Conservation (phyloP, 192 early-diverging fungal species). For the Rhizophagus clarus region DNA sequence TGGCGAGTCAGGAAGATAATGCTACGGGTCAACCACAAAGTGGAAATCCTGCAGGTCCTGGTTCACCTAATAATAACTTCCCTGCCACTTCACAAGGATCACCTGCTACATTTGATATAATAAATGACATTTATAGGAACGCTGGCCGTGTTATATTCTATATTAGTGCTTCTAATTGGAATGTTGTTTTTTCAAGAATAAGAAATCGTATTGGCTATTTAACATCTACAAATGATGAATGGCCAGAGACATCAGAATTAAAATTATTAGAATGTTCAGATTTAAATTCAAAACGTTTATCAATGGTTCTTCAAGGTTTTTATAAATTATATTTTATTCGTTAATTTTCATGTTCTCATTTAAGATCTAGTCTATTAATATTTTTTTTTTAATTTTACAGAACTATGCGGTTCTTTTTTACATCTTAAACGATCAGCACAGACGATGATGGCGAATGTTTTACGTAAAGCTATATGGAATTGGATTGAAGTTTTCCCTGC, state of each 20-base stretch:
- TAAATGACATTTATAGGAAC: constrained; percentile 77
- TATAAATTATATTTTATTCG: neutral
- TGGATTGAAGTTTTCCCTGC: constrained; percentile 87
- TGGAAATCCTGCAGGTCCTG: constrained; percentile 36
- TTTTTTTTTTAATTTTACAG: constrained; percentile 35
- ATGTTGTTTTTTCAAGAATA: constrained; percentile 71
- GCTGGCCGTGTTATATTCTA: constrained; percentile 85
- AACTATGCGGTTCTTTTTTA: constrained; percentile 51
- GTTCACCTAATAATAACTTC: constrained; percentile 22
- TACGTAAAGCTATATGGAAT: constrained; percentile 87
- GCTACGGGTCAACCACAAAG: constrained; percentile 36
- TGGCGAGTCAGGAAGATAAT: constrained; percentile 49
- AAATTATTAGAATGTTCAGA: constrained; percentile 85
- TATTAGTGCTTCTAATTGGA: constrained; percentile 90
- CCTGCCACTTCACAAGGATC: constrained; percentile 5
- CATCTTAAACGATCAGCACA: constrained; percentile 72
- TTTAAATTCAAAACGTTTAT: constrained; percentile 74
- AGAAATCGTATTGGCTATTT: constrained; percentile 66
- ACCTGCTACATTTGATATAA: constrained; percentile 49
- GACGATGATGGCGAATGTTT: constrained; percentile 69
- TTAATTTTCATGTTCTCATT: neutral
- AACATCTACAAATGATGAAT: constrained; percentile 66
- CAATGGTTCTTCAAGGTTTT: constrained; percentile 65
- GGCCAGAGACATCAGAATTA: constrained; percentile 77
- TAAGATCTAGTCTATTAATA: neutral